Evolutionary conservation across 1,284 basidiomycete species (phyloP), one percentile per base, ranked within the genome.

Genomic region (Cutaneotrichosporon cutaneum): DNA sequence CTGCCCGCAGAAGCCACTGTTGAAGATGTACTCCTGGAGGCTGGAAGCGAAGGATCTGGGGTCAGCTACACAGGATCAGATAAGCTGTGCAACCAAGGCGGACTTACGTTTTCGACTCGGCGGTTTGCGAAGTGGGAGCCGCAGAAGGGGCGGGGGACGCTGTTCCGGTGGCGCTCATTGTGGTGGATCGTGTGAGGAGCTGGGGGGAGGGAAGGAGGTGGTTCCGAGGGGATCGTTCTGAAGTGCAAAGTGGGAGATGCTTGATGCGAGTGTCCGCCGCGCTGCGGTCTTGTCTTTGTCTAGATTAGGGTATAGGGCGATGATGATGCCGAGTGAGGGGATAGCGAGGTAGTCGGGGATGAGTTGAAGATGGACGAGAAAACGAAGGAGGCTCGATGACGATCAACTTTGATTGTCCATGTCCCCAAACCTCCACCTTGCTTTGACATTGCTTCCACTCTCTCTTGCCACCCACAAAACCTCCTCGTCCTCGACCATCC

Each of bases 1-100:
- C 61, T 74, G 72, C 13, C 68, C 61, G 21, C 68, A 61, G 63
- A 75, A 77, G 18, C 76, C 75, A 18, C 68, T 67, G 54, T 72
- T 70, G 66, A 72, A 76, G 36, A 72, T 66, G 63, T 73, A 75
- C 30, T 27, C 47, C 45, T 62, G 56, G 24, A 63, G 32, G 22
- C 21, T 45, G 44, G 47, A 24, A 3, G 66, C 62, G 27, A 64
- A 67, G 47, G n/a, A 24, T 13, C 48, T 24, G 56, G 21, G n/a
- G 44, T 56, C 45, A 36, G 55, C 30, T 24, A 21, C 9, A 21
- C 21, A 26, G 16, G 10, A 45, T 13, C 14, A 14, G n/a, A n/a
- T n/a, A 18, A 27, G 13, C 24, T n/a, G 13, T 24, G 24, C 6
- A 14, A 16, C n/a, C n/a, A 16, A 50, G 22, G 48, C 9, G 27